These are phyloP conservation scores for Rhytidhysteron rufulum DNA, from an alignment of 2,329 filamentous ascomycete species.

Conservation along the genomic window DNA sequence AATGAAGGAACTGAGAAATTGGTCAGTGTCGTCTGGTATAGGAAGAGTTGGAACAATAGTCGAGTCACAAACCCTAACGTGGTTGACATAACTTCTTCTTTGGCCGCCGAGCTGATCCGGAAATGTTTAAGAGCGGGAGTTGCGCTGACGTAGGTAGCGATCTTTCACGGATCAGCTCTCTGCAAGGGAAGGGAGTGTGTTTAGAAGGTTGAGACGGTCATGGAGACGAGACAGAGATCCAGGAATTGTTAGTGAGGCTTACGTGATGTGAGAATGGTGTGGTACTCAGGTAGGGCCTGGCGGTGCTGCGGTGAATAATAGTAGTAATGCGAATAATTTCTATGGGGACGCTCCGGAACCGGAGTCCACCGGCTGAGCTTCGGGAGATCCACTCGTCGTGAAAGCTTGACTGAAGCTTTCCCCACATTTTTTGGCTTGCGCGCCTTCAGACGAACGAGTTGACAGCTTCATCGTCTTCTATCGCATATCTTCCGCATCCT, in stretches of 20 bases:
- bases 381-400: neutral
- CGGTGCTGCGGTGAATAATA: neutral
- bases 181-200: too few relatives aligned
- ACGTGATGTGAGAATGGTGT: too few relatives aligned
- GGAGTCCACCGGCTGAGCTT: conserved; percentile 1
- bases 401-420: neutral
- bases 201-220: too few relatives aligned
- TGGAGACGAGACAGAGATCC: too few relatives aligned
- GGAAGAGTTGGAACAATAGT: neutral
- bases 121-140: too few relatives aligned
- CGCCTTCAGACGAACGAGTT: neutral
- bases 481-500: neutral
- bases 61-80: conserved; percentile 39
- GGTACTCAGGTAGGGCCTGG: too few relatives aligned
- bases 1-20: conserved; percentile 68
- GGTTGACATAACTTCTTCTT: conserved; percentile 41
- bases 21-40: neutral
- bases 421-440: neutral
- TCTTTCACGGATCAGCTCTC: too few relatives aligned
- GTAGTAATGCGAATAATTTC: too few relatives aligned
- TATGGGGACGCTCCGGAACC: neutral
- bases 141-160: too few relatives aligned
- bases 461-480: neutral
- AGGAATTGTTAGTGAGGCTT: too few relatives aligned
- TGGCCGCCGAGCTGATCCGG: neutral